phyloP scores from a whole-genome alignment of 306 rosid species.

The Citrullus colocynthis region DNA sequence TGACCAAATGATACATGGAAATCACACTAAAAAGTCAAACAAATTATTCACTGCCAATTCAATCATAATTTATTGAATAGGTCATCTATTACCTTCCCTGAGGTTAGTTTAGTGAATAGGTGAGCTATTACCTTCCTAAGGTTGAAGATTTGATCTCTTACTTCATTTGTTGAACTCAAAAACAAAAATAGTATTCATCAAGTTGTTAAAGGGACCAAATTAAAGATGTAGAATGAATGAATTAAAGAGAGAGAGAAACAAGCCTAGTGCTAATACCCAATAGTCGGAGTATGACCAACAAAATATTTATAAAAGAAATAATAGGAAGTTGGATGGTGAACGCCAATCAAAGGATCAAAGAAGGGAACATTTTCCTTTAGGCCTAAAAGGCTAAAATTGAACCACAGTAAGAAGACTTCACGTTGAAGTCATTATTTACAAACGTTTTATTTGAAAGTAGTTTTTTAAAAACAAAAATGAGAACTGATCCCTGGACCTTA shows the following conservation, averaged over 20 bases:
- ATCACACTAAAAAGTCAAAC: too few relatives aligned
- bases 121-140: not conserved
- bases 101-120: not conserved
- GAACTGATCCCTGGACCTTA: not conserved
- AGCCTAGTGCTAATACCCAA: not conserved
- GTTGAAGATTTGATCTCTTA: not conserved
- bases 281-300: not conserved
- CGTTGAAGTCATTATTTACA: not conserved
- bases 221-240: not conserved
- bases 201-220: not conserved
- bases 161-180: not conserved
- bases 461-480: not conserved
- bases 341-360: not conserved
- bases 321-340: not conserved
- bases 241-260: too few relatives aligned
- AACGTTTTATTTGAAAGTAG: not conserved
- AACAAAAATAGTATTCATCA: not conserved
- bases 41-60: too few relatives aligned
- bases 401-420: not conserved
- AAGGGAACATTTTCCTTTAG: not conserved
- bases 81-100: not conserved
- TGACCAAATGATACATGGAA: too few relatives aligned
- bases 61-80: not conserved
- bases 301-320: not conserved
- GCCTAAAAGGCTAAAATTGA: not conserved